Conservation (phyloP, 176 grass and related monocot genomes). For the Eleusine coracana region DNA sequence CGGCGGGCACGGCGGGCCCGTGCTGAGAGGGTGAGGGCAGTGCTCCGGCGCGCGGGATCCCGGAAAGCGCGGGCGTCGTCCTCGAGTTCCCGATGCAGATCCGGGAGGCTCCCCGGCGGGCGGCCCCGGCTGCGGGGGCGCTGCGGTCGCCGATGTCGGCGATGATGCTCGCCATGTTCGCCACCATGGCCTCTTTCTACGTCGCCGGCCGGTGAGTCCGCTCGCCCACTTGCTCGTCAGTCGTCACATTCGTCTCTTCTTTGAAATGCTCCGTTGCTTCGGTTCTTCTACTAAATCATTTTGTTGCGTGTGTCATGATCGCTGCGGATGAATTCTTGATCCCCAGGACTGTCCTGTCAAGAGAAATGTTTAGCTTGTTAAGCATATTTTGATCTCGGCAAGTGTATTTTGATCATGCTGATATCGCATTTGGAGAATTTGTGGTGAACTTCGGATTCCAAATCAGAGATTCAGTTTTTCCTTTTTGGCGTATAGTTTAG, state of each 20-base stretch:
- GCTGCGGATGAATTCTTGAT: constrained; percentile 15
- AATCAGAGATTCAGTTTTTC: not conserved
- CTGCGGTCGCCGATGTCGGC: constrained; percentile 71
- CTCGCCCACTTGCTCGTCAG: not conserved
- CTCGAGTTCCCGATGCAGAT: constrained; percentile 74
- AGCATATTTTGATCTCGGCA: not conserved
- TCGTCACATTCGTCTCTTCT: constrained; percentile 8
- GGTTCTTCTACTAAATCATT: not conserved
- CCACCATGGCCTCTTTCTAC: constrained; percentile 95
- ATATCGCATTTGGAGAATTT: not conserved
- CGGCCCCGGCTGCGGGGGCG: constrained; percentile 21
- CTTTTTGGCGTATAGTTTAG: not conserved
- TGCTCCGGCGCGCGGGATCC: not conserved
- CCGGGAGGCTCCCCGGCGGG: constrained; percentile 63
- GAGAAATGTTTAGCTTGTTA: constrained; percentile 8
- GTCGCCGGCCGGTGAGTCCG: constrained; percentile 76
- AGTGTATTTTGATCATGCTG: not conserved
- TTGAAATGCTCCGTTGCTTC: constrained; percentile 28
- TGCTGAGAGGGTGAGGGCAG: not conserved
- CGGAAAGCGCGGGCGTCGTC: not conserved
- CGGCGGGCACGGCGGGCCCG: constrained; percentile 25
- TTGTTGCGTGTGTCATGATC: not conserved
- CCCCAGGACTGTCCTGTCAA: not conserved
- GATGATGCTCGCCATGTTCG: constrained; percentile 94
- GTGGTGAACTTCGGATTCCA: not conserved